Evolutionary conservation across 257 asterid genomes (phyloP).

Genomic region (Gentiana straminea): DNA sequence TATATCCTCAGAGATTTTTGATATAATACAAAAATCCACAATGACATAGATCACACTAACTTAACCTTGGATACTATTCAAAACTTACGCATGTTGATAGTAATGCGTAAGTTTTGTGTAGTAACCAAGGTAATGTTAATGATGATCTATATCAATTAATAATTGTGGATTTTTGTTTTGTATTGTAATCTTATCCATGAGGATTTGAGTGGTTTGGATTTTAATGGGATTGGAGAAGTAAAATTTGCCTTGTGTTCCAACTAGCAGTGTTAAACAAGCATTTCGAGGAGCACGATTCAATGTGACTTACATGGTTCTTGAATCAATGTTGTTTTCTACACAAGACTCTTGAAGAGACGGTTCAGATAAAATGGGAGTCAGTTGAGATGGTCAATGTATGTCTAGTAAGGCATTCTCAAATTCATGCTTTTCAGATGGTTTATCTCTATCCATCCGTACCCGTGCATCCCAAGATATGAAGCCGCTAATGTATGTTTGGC

Average conservation of each 20-base stretch:
- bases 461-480: too few relatives aligned
- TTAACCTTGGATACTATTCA: not conserved
- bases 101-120: slow-evolving; percentile 30
- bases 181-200: not conserved
- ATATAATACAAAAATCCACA: too few relatives aligned
- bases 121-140: not conserved
- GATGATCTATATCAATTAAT: not conserved
- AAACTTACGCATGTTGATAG: slow-evolving; percentile 82
- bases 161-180: not conserved
- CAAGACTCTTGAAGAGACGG: slow-evolving; percentile 30
- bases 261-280: slow-evolving; percentile 63
- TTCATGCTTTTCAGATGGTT: slow-evolving; percentile 31
- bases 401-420: slow-evolving; percentile 28
- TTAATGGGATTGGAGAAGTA: slow-evolving; percentile 33
- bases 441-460: slow-evolving; percentile 24
- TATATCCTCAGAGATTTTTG: slow-evolving; percentile 49
- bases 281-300: slow-evolving; percentile 69
- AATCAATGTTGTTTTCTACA: slow-evolving; percentile 44
- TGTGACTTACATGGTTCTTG: slow-evolving; percentile 48
- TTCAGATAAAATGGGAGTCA: slow-evolving; percentile 33
- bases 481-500: too few relatives aligned
- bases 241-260: slow-evolving; percentile 54
- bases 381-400: slow-evolving; percentile 17
- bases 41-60: too few relatives aligned
- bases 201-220: slow-evolving; percentile 6